Conservation (phyloP, 1,139 yeast species). For the Taphrina deformans region DNA sequence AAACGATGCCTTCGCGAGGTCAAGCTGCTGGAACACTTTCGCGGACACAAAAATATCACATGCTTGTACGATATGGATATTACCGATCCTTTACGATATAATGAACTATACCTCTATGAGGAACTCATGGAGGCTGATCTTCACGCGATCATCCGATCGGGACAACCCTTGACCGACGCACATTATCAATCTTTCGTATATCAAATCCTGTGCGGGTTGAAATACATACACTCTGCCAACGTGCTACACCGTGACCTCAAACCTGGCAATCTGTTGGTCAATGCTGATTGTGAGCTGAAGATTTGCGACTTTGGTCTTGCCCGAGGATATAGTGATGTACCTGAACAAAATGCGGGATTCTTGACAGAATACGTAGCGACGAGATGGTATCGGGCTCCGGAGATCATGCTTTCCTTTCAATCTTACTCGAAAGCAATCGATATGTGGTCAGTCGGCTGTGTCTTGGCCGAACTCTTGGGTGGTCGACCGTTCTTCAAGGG, state of each 20-base stretch:
- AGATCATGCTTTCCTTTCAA: constrained; percentile 89
- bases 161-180: constrained; percentile 90
- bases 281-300: constrained; percentile 93
- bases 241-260: constrained; percentile 91
- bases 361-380: constrained; percentile 97
- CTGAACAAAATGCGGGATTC: constrained; percentile 84
- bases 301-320: constrained; percentile 97
- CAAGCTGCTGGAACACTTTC: constrained; percentile 80
- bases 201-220: constrained; percentile 88
- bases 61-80: constrained; percentile 92
- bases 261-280: constrained; percentile 88
- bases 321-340: constrained; percentile 84
- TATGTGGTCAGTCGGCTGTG: constrained; percentile 97
- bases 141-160: constrained; percentile 93
- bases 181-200: constrained; percentile 91
- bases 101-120: constrained; percentile 88
- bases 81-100: constrained; percentile 77
- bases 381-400: constrained; percentile 98
- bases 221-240: constrained; percentile 93
- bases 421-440: constrained; percentile 95
- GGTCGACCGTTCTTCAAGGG: constrained; percentile 93
- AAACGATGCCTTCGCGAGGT: constrained; percentile 87
- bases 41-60: constrained; percentile 91
- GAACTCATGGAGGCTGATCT: constrained; percentile 86
- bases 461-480: constrained; percentile 87